A percentile compares a stretch with the other conserved stretches of the same genome.
Conservation (phyloP, 208 protist species). For the Porcisia hertigi region DNA sequence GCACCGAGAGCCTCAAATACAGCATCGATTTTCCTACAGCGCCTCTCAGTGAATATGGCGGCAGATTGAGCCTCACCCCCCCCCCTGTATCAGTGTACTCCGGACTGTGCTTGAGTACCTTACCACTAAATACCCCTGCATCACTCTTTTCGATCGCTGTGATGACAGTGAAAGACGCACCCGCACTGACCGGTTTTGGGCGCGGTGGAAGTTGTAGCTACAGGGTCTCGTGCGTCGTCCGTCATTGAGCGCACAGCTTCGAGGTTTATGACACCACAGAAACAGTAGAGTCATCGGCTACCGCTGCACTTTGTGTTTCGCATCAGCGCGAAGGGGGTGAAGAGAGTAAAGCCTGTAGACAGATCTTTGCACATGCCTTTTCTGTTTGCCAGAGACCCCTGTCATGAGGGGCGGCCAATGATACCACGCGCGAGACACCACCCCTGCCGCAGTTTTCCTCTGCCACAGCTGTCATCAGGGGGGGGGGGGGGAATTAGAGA, state of each 20-base stretch:
- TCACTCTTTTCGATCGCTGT: background rate
- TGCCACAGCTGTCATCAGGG: conserved; percentile 11
- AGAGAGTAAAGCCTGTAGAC: conserved; percentile 50
- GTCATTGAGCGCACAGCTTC: conserved; percentile 1
- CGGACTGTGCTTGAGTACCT: conserved; percentile 22
- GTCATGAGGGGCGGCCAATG: conserved; percentile 21
- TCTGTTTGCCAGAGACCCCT: conserved; percentile 22
- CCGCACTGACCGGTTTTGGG: conserved; percentile 6
- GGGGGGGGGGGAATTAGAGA: background rate
- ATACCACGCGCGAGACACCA: conserved; percentile 22
- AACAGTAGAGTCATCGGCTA: conserved; percentile 55
- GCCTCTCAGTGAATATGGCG: conserved; percentile 55
- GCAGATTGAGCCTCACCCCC: too few relatives aligned
- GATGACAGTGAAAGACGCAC: background rate
- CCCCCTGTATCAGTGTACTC: conserved; percentile 61
- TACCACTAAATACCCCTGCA: background rate
- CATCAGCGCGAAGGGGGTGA: conserved; percentile 41
- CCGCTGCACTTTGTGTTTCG: conserved; percentile 47
- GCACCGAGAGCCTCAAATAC: conserved; percentile 72
- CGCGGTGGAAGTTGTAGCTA: background rate
- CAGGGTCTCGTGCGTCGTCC: background rate
- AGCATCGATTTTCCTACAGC: conserved; percentile 49
- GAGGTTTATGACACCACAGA: conserved; percentile 55
- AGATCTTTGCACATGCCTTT: conserved; percentile 52
- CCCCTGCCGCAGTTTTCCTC: conserved; percentile 34